Evolutionary conservation across 1,139 yeast species (phyloP), one percentile per base, ranked within the genome.

Genomic region (Geotrichum histeridarum): DNA sequence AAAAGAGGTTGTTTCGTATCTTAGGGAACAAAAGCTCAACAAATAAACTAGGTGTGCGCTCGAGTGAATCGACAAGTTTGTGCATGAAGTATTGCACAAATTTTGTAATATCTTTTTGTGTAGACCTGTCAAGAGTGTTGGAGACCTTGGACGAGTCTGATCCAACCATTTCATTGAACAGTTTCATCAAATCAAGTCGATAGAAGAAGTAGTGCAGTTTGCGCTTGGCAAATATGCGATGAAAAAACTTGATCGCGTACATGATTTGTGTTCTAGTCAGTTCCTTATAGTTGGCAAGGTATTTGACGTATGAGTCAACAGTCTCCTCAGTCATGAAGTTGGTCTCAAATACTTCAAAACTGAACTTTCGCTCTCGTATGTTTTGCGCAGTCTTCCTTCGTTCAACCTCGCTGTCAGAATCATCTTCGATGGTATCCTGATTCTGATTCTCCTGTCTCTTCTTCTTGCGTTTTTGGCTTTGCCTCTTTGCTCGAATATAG

Each of bases 171-270:
- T 75, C 73, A 56, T 78, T 77, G 1, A 84, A 64, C 1, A 78
- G 66, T n/a, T 75, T 67, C 70, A 93, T 79, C 63, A 93, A 82
- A 66, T 93, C 97, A 39, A 93, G 69, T 48, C 96, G 75, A 64
- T 77, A 85, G 42, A 91, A 73, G 11, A 82, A 77, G n/a, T 76
- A 63, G 37, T 82, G 81, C 56, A 78, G 79, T 57, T 83, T 85
- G 37, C 82, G 78, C 56, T 82, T 76, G 52, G 84, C 83, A 62
- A 90, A 83, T 0, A 89, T 70, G 39, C 88, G 74, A 65, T 88
- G 90, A 64, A 90, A 82, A 65, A 82, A 91, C 0, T 84, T 75
- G 32, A 93, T 66, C 18, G 86, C 83, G 56, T 78, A 76, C 62
- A 83, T 83, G 48, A 93, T 73, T 55, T 84, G 84, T 11, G 73